Evolutionary conservation across 495 filamentous ascomycete genomes (phyloP).

Genomic region (Hypomontagnella submonticulosa): DNA sequence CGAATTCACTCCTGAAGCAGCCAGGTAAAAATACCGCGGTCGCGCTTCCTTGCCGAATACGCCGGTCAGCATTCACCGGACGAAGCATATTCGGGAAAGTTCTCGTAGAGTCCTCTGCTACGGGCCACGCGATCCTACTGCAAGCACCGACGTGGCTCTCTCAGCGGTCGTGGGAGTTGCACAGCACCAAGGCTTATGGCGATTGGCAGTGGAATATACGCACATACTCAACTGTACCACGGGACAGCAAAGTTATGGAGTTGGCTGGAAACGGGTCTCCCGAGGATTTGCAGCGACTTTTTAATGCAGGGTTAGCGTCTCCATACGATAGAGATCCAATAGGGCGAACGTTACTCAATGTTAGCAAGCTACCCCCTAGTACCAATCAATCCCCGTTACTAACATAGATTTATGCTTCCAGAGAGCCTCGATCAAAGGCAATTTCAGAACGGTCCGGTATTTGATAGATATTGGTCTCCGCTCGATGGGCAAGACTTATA

Average conservation of each 20-base stretch:
- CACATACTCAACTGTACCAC: conserved; percentile 10
- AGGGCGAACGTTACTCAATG: conserved; percentile 23
- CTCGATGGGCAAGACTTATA: too few relatives aligned
- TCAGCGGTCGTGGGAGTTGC: conserved; percentile 26
- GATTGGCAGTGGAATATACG: conserved; percentile 28
- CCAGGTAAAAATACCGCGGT: neutral
- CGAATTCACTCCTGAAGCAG: neutral
- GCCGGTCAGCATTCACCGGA: neutral
- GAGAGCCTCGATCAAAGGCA: neutral
- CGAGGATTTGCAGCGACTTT: conserved; percentile 23
- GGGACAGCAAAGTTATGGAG: neutral
- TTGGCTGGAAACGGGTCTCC: neutral
- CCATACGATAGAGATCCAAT: neutral
- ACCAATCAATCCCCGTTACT: too few relatives aligned
- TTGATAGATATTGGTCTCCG: conserved; percentile 6
- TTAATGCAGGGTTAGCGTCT: conserved; percentile 28
- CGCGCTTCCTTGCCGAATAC: neutral
- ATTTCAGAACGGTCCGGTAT: conserved; percentile 12
- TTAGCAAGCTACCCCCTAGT: neutral
- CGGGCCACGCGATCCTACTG: conserved; percentile 2
- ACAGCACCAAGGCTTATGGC: conserved; percentile 28
- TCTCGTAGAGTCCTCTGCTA: neutral
- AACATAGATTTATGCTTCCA: neutral
- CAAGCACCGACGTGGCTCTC: conserved; percentile 21
- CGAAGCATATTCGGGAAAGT: conserved; percentile 15